These are phyloP conservation scores for Cryptococcus neoformans DNA, from an alignment of 1,284 basidiomycete species.

Conservation along the genomic window DNA sequence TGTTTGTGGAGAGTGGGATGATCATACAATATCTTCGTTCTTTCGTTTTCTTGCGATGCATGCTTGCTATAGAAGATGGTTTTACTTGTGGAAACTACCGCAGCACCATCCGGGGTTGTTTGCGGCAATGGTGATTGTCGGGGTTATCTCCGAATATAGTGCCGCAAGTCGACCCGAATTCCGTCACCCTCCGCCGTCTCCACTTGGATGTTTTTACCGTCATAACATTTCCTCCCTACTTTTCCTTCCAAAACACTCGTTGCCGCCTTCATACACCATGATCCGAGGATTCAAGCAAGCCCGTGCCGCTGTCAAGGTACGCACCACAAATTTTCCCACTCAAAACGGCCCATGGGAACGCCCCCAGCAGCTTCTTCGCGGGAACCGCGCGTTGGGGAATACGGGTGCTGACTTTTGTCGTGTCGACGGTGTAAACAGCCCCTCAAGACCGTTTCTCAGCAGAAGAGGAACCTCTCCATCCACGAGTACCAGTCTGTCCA, in stretches of 20 bases:
- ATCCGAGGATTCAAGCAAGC: conserved; percentile 16
- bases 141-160: too few species aligned
- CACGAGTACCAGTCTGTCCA: conserved; percentile 98
- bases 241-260: not conserved
- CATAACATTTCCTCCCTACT: not conserved
- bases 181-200: not conserved
- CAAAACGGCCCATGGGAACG: too few species aligned
- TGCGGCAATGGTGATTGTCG: too few species aligned
- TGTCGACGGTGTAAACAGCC: conserved; percentile 2
- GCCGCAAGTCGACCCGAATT: not conserved
- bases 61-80: too few species aligned
- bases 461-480: conserved; percentile 81
- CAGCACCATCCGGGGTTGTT: too few species aligned
- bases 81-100: too few species aligned
- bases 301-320: conserved; percentile 12
- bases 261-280: conserved; percentile 4
- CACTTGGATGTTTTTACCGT: not conserved
- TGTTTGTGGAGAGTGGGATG: too few species aligned
- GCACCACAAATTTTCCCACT: not conserved
- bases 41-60: not conserved
- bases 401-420: too few species aligned
- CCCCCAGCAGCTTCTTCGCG: too few species aligned
- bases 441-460: conserved; percentile 20
- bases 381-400: too few species aligned
- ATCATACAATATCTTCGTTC: not conserved